Conservation (phyloP, 2,329 filamentous ascomycete species). For the Colletotrichum orbiculare region DNA sequence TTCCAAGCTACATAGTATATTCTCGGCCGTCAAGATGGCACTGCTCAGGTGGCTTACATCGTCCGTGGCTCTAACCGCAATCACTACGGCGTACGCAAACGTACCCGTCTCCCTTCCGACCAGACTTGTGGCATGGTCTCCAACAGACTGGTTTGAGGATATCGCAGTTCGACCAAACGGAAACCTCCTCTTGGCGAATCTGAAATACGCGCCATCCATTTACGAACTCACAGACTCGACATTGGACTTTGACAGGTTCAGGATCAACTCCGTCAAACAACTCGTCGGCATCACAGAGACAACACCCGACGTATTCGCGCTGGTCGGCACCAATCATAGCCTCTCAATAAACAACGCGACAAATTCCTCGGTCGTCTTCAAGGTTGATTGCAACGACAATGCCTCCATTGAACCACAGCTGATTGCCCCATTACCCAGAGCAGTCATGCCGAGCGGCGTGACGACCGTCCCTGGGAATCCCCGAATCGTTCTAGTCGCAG, state of each 20-base stretch:
- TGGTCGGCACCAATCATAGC: constrained; percentile 33
- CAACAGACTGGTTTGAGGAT: constrained; percentile 47
- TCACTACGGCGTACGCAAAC: no score
- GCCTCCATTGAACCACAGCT: constrained; percentile 16
- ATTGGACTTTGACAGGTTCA: not conserved
- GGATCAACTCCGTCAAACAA: constrained; percentile 13
- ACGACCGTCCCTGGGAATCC: constrained; percentile 32
- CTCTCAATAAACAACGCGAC: constrained; percentile 2
- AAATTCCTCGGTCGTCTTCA: not conserved
- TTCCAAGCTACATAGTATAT: no score
- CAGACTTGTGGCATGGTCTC: constrained; percentile 37
- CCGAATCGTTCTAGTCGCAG: constrained; percentile 40
- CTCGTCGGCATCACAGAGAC: constrained; percentile 38
- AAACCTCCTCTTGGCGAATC: constrained; percentile 43
- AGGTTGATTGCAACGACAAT: not conserved
- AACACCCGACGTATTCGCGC: constrained; percentile 35
- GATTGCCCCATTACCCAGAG: constrained; percentile 37
- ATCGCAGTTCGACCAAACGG: constrained; percentile 46
- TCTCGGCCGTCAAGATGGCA: no score
- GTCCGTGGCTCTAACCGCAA: no score
- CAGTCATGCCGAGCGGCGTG: constrained; percentile 41
- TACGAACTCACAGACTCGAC: constrained; percentile 20
- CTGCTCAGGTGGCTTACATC: no score
- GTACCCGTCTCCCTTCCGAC: not conserved
- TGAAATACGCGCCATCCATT: constrained; percentile 19